A percentile compares a stretch with the other conserved stretches of the same genome.
Conservation (phyloP, 192 early-diverging fungal genomes). For the Coemansia sp. region DNA sequence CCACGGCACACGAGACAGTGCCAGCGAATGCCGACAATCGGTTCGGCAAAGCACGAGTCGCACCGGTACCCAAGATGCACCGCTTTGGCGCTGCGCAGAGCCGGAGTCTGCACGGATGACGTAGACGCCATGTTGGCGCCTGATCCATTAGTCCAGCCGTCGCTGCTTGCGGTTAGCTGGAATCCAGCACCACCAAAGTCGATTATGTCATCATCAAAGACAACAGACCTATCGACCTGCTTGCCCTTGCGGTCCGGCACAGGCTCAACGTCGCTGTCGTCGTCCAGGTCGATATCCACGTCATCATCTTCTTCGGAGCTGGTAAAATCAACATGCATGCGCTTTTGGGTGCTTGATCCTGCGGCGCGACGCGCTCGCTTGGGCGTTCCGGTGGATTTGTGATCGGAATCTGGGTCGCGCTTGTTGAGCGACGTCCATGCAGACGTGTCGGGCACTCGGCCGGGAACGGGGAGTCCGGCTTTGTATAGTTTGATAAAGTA, state of each 20-base stretch:
- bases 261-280: not conserved
- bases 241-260: slow-evolving; percentile 44
- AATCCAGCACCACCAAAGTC: not conserved
- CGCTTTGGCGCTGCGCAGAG: slow-evolving; percentile 33
- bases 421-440: slow-evolving; percentile 30
- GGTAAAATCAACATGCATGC: slow-evolving; percentile 44
- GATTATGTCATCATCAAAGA: not conserved
- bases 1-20: slow-evolving; percentile 65
- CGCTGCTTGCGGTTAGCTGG: slow-evolving; percentile 8
- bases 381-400: not conserved
- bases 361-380: not conserved
- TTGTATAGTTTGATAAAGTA: slow-evolving; percentile 79
- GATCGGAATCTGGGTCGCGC: not conserved
- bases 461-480: slow-evolving; percentile 68
- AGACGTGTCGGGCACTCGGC: slow-evolving; percentile 59
- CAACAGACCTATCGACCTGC: slow-evolving; percentile 33
- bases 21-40: slow-evolving; percentile 69
- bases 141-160: slow-evolving; percentile 6
- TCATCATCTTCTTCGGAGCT: slow-evolving; percentile 31
- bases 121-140: slow-evolving; percentile 5
- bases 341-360: not conserved
- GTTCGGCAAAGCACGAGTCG: slow-evolving; percentile 69
- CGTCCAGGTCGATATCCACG: slow-evolving; percentile 18
- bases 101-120: slow-evolving; percentile 12
- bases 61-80: slow-evolving; percentile 57